Conservation (phyloP, 1,284 basidiomycete species). For the Singerocomus inundabilis region DNA sequence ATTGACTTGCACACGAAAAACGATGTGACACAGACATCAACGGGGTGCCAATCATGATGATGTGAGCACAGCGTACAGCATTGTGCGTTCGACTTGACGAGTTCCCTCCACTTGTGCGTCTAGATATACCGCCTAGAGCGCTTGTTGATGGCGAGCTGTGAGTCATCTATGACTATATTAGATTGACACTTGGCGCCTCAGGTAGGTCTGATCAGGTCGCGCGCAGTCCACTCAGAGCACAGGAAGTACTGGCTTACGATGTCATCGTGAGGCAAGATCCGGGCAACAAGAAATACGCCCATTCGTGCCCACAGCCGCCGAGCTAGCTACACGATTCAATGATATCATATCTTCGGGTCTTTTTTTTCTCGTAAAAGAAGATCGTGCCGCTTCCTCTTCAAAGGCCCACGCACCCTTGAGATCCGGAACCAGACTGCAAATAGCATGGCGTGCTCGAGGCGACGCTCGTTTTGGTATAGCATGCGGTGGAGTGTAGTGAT, state of each 20-base stretch:
- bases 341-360: neutral
- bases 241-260: no score
- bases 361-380: neutral
- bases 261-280: no score
- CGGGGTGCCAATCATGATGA: no score
- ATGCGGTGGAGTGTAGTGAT: neutral
- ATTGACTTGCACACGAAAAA: neutral
- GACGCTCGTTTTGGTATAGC: no score
- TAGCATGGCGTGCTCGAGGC: neutral
- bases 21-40: neutral
- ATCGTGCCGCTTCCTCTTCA: neutral
- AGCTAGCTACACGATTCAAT: no score
- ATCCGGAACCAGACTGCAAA: neutral
- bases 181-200: no score
- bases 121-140: neutral
- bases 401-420: neutral
- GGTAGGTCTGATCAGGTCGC: no score
- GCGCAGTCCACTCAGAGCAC: no score
- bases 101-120: neutral
- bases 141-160: neutral
- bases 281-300: no score
- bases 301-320: no score
- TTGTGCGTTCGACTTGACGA: neutral
- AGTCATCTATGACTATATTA: no score
- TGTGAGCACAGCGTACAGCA: neutral